Conservation (phyloP, 768 basidiomycete genomes). For the Serendipita sp. region DNA sequence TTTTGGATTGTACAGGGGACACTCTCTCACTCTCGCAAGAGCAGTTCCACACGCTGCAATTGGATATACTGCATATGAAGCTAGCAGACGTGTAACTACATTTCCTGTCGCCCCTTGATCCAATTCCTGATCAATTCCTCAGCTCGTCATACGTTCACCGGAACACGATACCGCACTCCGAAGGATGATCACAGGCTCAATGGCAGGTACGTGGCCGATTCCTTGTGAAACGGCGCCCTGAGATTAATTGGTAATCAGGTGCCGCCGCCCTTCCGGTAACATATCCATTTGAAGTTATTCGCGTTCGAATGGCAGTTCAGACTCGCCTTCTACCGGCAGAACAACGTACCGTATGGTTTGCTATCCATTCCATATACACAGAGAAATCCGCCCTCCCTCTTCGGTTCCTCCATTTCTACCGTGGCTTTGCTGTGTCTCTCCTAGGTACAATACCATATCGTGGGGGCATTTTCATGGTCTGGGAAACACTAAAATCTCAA, state of each 20-base stretch:
- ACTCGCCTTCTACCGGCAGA: conserved; percentile 42
- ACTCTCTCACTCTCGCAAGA: conserved; percentile 84
- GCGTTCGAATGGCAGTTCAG: conserved; percentile 88
- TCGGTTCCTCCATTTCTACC: conserved; percentile 81
- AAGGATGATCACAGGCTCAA: conserved; percentile 74
- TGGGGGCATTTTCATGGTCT: conserved; percentile 85
- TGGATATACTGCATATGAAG: conserved; percentile 54
- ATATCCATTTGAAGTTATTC: conserved; percentile 88
- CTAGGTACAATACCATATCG: conserved; percentile 91
- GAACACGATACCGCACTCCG: conserved; percentile 60
- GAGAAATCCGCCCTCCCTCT: conserved; percentile 43
- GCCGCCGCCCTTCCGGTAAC: conserved; percentile 39
- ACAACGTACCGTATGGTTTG: conserved; percentile 32
- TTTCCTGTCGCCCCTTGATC: neutral
- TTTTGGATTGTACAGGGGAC: conserved; percentile 83
- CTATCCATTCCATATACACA: conserved; percentile 39
- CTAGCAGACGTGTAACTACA: neutral
- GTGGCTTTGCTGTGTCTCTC: conserved; percentile 89
- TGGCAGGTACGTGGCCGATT: conserved; percentile 46
- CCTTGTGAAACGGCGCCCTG: conserved; percentile 1
- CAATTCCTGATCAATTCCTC: neutral
- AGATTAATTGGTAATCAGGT: neutral
- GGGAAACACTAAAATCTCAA: conserved; percentile 42
- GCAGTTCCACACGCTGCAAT: conserved; percentile 96
- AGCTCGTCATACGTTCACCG: conserved; percentile 78